phyloP scores from a whole-genome alignment of 805 yeast genomes.

The Komagataella pastoris region DNA sequence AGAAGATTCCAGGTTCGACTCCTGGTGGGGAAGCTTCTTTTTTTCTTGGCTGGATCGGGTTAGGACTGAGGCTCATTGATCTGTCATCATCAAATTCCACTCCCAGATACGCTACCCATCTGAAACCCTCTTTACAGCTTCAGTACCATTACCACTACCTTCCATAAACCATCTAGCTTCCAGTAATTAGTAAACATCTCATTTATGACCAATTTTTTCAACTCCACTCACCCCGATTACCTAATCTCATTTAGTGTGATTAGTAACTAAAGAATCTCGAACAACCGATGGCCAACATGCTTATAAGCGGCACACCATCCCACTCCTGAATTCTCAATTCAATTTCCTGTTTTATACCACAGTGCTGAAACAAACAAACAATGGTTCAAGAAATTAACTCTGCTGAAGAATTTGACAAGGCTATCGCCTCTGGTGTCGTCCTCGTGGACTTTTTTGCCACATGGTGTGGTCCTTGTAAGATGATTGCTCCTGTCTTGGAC shows the following conservation, averaged over 20 bases:
- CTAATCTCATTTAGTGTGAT: not conserved
- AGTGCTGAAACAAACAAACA: slow-evolving; percentile 3
- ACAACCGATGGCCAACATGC: not conserved
- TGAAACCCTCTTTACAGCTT: too few relatives aligned
- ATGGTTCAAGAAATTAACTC: slow-evolving; percentile 41
- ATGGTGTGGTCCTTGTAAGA: slow-evolving; percentile 99
- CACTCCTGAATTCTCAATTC: not conserved
- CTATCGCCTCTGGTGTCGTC: slow-evolving; percentile 59
- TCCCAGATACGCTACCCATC: too few relatives aligned
- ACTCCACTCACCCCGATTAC: not conserved
- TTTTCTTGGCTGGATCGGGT: slow-evolving; percentile 1
- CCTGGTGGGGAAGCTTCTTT: slow-evolving; percentile 33
- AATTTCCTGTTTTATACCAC: not conserved
- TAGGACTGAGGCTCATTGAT: too few relatives aligned
- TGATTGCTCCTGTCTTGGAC: slow-evolving; percentile 88
- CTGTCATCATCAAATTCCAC: too few relatives aligned
- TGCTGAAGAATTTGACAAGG: slow-evolving; percentile 49
- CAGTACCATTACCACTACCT: too few relatives aligned
- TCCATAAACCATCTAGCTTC: too few relatives aligned
- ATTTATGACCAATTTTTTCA: not conserved
- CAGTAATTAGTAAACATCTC: too few relatives aligned
- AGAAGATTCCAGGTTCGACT: slow-evolving; percentile 41
- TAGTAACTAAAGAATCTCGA: not conserved
- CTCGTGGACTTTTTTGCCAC: slow-evolving; percentile 94
- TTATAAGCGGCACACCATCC: not conserved